These are phyloP conservation scores for Strobilomyces confusus DNA, from an alignment of 768 basidiomycete genomes.

Conservation along the genomic window DNA sequence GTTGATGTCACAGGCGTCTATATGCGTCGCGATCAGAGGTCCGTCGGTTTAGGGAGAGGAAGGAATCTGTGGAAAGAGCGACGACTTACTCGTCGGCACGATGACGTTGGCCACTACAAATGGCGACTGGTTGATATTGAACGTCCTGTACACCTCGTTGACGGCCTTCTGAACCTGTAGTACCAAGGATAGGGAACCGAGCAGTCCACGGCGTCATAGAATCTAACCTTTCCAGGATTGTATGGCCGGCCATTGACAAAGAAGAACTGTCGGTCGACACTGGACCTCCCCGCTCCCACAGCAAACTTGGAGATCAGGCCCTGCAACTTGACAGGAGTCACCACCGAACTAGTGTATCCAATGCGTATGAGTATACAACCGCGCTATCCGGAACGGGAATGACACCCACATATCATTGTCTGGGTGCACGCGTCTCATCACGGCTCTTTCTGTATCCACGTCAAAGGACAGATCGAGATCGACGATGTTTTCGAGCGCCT, in stretches of 20 bases:
- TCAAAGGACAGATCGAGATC: conserved; percentile 68
- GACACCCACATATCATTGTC: conserved; percentile 21
- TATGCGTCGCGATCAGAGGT: neutral
- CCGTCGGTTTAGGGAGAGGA: neutral
- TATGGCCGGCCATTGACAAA: conserved; percentile 93
- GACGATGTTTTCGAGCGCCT: conserved; percentile 68
- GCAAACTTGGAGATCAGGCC: conserved; percentile 85
- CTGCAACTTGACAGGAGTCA: conserved; percentile 50
- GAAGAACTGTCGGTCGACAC: conserved; percentile 86
- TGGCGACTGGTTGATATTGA: conserved; percentile 71
- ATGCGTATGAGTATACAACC: neutral
- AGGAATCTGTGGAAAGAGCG: neutral
- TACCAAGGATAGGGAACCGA: neutral
- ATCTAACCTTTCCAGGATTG: conserved; percentile 61
- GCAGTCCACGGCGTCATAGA: neutral
- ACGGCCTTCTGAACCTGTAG: conserved; percentile 80
- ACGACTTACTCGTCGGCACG: conserved; percentile 65
- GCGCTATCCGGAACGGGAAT: neutral
- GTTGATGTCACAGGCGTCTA: conserved; percentile 87
- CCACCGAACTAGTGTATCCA: conserved; percentile 12
- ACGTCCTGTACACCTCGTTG: conserved; percentile 89
- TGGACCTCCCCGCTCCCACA: conserved; percentile 68
- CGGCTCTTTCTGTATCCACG: conserved; percentile 58
- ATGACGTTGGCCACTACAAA: conserved; percentile 82
- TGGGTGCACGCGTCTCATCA: conserved; percentile 18